A percentile compares a stretch with the other conserved stretches of the same genome.
phyloP scores from a whole-genome alignment of 2,329 filamentous ascomycete genomes.

The Aspergillus ochraceoroseus region DNA sequence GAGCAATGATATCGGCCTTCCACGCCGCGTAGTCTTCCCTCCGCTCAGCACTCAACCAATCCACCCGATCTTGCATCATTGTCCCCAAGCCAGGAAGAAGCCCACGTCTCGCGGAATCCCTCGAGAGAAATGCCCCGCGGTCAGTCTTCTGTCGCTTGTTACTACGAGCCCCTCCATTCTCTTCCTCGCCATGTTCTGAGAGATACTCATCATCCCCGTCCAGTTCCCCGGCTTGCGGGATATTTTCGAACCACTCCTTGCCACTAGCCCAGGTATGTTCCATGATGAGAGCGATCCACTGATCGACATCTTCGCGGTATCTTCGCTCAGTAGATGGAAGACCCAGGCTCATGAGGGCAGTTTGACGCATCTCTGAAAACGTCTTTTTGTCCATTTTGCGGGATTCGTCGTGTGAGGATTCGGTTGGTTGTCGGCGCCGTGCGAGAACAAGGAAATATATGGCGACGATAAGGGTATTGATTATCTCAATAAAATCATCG shows the following conservation, averaged over 20 bases:
- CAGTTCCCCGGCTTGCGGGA: conserved; percentile 38
- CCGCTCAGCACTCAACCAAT: conserved; percentile 46
- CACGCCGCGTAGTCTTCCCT: conserved; percentile 41
- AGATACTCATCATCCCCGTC: conserved; percentile 33
- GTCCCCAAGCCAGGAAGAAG: conserved; percentile 47
- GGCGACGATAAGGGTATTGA: conserved; percentile 40
- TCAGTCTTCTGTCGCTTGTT: conserved; percentile 26
- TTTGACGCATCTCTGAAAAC: conserved; percentile 40
- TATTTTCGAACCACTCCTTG: conserved; percentile 64
- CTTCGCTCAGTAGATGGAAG: conserved; percentile 42
- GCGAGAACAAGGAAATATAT: conserved; percentile 45
- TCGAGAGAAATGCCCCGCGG: conserved; percentile 12
- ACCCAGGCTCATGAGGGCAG: conserved; percentile 35
- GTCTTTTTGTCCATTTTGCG: conserved; percentile 41
- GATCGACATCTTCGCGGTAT: conserved; percentile 53
- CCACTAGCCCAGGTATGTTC: conserved; percentile 50
- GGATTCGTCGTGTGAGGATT: conserved; percentile 16
- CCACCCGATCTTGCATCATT: conserved; percentile 49
- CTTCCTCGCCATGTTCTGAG: conserved; percentile 32
- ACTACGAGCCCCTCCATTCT: conserved; percentile 27
- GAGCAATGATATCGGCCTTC: conserved; percentile 41
- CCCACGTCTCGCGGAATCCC: conserved; percentile 28
- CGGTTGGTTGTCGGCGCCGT: conserved; percentile 45
- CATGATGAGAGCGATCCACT: conserved; percentile 56
- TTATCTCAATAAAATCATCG: conserved; percentile 40